Percentiles rank a stretch among this genome's conserved stretches.
Evolutionary conservation across 2,329 filamentous ascomycete genomes (phyloP).

Genomic region (Fusarium mangiferae): DNA sequence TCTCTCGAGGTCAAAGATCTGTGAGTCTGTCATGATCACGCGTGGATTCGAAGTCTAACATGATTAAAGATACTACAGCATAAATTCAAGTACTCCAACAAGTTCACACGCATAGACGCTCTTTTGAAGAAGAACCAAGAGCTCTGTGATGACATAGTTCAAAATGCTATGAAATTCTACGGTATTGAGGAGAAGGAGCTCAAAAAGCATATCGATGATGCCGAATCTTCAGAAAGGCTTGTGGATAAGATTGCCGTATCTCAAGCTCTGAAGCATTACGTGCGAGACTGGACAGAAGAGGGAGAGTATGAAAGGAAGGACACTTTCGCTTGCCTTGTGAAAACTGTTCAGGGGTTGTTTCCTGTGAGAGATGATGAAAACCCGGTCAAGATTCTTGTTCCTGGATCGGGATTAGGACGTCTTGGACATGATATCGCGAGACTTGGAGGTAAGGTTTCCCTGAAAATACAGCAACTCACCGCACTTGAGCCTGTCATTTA

Average conservation of each 20-base stretch:
- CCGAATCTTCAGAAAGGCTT: conserved; percentile 50
- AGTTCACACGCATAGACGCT: conserved; percentile 56
- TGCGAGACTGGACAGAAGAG: conserved; percentile 65
- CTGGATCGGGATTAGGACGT: conserved; percentile 63
- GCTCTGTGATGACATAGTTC: conserved; percentile 58
- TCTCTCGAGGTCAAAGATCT: conserved; percentile 48
- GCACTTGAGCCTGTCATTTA: fast-evolving
- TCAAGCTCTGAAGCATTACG: conserved; percentile 66
- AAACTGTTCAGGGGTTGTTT: conserved; percentile 47
- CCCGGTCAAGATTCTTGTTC: conserved; percentile 57
- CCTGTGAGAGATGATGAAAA: conserved; percentile 33
- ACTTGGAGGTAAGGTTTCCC: conserved; percentile 48
- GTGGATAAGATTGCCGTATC: conserved; percentile 60
- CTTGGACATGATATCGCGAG: conserved; percentile 61
- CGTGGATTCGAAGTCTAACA: neutral
- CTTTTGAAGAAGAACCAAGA: conserved; percentile 57
- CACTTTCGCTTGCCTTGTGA: conserved; percentile 53
- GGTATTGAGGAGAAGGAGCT: conserved; percentile 56
- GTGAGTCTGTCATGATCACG: neutral
- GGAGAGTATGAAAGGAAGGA: conserved; percentile 58
- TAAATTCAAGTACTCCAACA: conserved; percentile 66
- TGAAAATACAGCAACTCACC: neutral
- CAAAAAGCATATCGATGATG: conserved; percentile 52
- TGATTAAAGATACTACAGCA: conserved; percentile 60
- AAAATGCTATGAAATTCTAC: conserved; percentile 59